Base-by-base conservation (phyloP, 306 rosid genomes). In the Ammopiptanthus mongolicus region DNA sequence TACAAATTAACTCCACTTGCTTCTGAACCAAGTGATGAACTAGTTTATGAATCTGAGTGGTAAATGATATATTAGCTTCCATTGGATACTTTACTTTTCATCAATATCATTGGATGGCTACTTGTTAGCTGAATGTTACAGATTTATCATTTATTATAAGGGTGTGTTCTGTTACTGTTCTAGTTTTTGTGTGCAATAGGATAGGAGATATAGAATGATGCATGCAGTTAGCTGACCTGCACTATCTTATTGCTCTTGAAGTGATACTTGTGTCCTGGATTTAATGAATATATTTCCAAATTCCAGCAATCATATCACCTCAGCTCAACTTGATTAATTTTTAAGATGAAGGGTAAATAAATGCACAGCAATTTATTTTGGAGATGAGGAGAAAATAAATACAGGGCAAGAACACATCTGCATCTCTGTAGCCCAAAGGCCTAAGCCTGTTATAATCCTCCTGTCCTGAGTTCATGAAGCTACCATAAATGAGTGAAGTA, bases 391-490 rank as follows among this genome's bases (percentile, higher is more conserved):
- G 28, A 25, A 25, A 25, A 25, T 25, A 25, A 25, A 25, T 25
- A 25, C 28, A 25, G 55, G 91, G 67, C 84, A 93, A 84, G 80
- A 93, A 93, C 85, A 93, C 97, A 85, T 93, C 97, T 46, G 97
- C 94, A 62, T 96, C 98, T 82, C 98, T 93, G 57, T 91, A 93
- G 76, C 97, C 91, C 84, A 93, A 78, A 59, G 98, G 98, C 91
- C 98, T 88, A 62, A 93, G 91, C 90, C 97, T 87, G 68, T 93
- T 93, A 68, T 93, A 93, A 78, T 91, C 97, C 78, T 93, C 97
- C 62, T 93, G 98, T 31, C 98, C 98, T 93, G 86, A 72, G 81
- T 47, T 77, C 18, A 56, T 33, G 22, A 58, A 62, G 63, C 37
- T 65, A 62, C 23, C 59, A 29, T 8, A 51, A 41, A 59, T 75